Evolutionary conservation across 2,329 filamentous ascomycete genomes (phyloP).

Genomic region (Colletotrichum lini): DNA sequence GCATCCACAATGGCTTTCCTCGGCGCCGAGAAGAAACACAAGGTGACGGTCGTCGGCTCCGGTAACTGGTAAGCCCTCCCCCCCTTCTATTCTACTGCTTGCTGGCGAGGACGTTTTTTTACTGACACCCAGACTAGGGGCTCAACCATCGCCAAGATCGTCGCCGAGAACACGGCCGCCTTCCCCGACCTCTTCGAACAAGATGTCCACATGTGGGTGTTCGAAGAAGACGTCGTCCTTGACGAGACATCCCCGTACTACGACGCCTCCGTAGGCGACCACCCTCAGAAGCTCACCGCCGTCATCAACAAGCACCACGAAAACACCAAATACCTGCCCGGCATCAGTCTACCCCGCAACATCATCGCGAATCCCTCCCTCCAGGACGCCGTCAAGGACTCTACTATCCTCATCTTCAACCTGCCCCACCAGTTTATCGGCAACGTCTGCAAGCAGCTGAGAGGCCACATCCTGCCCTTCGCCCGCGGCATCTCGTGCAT

Average conservation of each 20-base stretch:
- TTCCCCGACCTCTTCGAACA: slow-evolving; percentile 87
- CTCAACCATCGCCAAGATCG: slow-evolving; percentile 96
- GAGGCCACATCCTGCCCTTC: slow-evolving; percentile 91
- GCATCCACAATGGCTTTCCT: slow-evolving; percentile 51
- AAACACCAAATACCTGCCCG: slow-evolving; percentile 98
- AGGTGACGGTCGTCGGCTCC: slow-evolving; percentile 93
- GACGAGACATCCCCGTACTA: slow-evolving; percentile 81
- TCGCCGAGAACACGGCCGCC: slow-evolving; percentile 89
- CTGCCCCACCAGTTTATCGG: slow-evolving; percentile 96
- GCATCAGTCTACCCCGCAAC: slow-evolving; percentile 85
- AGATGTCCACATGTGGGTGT: slow-evolving; percentile 99
- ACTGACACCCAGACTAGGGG: slow-evolving; percentile 72
- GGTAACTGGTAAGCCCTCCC: slow-evolving; percentile 84
- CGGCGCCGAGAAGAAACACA: slow-evolving; percentile 81
- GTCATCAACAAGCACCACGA: slow-evolving; percentile 95
- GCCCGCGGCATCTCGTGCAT: slow-evolving; percentile 97
- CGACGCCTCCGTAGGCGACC: slow-evolving; percentile 72
- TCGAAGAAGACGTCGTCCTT: slow-evolving; percentile 88
- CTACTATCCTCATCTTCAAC: slow-evolving; percentile 95
- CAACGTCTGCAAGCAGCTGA: slow-evolving; percentile 85
- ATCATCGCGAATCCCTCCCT: slow-evolving; percentile 87
- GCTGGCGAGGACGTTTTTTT: not conserved
- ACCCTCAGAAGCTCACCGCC: slow-evolving; percentile 87
- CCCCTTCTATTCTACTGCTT: not conserved
- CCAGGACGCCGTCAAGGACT: slow-evolving; percentile 83